Evolutionary conservation across 305 asterid genomes (phyloP).

Genomic region (Solanum hybrid): DNA sequence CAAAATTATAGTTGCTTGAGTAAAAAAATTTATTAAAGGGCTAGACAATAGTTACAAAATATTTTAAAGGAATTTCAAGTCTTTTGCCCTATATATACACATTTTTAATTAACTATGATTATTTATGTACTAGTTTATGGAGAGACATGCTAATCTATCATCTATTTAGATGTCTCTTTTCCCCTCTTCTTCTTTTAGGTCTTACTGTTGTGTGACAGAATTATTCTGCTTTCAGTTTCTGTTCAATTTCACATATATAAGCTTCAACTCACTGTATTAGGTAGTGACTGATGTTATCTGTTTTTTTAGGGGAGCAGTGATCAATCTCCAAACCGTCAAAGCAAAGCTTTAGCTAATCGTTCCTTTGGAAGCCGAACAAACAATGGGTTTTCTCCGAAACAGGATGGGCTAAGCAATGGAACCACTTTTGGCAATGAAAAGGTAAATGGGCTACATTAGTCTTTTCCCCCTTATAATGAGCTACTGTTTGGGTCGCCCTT

Average conservation of each 20-base stretch:
- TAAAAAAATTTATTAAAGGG: neutral
- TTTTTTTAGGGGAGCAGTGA: conserved; percentile 62
- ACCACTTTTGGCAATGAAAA: conserved; percentile 38
- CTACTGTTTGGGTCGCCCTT: neutral
- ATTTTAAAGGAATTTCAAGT: neutral
- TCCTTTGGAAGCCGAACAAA: conserved; percentile 54
- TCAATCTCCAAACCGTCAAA: conserved; percentile 57
- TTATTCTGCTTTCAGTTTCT: neutral
- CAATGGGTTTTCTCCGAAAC: conserved; percentile 40
- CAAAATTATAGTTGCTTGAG: neutral
- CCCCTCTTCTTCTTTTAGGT: neutral
- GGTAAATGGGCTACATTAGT: conserved; percentile 33
- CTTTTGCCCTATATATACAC: neutral
- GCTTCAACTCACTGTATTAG: neutral
- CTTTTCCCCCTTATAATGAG: neutral
- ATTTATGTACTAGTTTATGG: too few relatives aligned
- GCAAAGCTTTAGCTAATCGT: conserved; percentile 38
- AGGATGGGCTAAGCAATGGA: conserved; percentile 62
- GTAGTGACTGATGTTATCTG: conserved; percentile 20
- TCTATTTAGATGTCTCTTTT: neutral
- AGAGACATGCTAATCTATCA: neutral
- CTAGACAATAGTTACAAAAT: neutral
- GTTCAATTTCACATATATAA: neutral
- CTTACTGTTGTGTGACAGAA: neutral
- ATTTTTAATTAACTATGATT: too few relatives aligned